Evolutionary conservation across 306 rosid species (phyloP).

Genomic region (Erythrophleum fordii): DNA sequence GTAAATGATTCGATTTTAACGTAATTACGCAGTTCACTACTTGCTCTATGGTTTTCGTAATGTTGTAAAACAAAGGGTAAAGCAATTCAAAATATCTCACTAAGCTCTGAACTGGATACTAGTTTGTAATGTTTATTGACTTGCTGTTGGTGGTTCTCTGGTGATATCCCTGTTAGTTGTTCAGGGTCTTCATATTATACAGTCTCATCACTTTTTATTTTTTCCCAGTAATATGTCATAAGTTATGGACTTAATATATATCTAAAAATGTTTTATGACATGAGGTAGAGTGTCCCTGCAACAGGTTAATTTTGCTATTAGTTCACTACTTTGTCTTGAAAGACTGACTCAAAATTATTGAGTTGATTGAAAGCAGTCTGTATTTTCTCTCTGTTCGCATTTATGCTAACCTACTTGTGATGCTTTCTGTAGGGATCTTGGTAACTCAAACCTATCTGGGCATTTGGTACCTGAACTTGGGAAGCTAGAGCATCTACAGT

Average conservation of each 20-base stretch:
- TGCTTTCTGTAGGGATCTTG: slow-evolving; percentile 78
- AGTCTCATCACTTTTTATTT: not conserved
- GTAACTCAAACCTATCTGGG: slow-evolving; percentile 92
- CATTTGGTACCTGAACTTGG: slow-evolving; percentile 90
- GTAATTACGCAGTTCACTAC: not conserved
- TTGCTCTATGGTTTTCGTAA: not conserved
- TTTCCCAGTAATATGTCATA: not conserved
- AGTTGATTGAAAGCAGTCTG: slow-evolving; percentile 4
- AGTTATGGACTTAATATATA: not conserved
- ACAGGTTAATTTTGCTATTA: not conserved
- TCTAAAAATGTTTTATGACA: not conserved
- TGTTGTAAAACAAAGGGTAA: not conserved
- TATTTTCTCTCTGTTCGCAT: not conserved
- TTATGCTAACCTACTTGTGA: slow-evolving; percentile 21
- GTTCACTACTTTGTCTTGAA: not conserved
- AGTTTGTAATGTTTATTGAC: not conserved
- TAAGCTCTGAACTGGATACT: not conserved
- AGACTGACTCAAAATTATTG: not conserved
- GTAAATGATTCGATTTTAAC: slow-evolving; percentile 1
- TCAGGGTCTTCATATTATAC: not conserved
- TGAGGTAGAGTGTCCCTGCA: not conserved
- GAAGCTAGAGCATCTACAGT: slow-evolving; percentile 84
- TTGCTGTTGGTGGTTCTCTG: not conserved
- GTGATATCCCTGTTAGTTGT: not conserved
- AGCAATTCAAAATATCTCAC: not conserved